Percentiles rank a stretch among this genome's conserved stretches.
These are phyloP conservation scores for Penicillium verhagenii DNA, from an alignment of 495 filamentous ascomycete species.

Conservation along the genomic window DNA sequence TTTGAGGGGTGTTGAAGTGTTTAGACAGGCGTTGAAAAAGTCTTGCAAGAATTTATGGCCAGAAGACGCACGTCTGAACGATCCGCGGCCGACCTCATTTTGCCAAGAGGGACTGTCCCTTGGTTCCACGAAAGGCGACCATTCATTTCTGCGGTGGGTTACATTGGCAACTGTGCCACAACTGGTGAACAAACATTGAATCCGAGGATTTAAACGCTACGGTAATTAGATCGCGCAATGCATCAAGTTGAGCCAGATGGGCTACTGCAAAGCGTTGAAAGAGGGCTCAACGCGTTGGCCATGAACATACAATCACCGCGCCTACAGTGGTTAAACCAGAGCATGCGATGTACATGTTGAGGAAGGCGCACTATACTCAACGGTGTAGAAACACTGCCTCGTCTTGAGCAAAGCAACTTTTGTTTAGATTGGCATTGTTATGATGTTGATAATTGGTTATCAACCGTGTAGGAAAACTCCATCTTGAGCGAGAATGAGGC, in stretches of 20 bases:
- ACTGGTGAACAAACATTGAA: neutral
- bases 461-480: neutral
- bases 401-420: neutral
- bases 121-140: neutral
- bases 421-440: neutral
- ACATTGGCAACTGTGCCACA: neutral
- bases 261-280: neutral
- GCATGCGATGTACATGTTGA: neutral
- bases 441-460: neutral
- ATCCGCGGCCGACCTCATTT: neutral
- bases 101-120: neutral
- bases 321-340: neutral
- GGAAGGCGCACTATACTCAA: neutral
- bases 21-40: neutral
- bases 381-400: neutral
- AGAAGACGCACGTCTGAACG: neutral
- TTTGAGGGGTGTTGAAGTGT: neutral
- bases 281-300: neutral
- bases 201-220: neutral
- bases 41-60: neutral
- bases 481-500: neutral
- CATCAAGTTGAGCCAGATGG: neutral
- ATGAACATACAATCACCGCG: neutral
- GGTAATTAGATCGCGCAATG: neutral
- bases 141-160: neutral